phyloP scores from a whole-genome alignment of 2,329 filamentous ascomycete genomes.

The Lomentospora prolificans region DNA sequence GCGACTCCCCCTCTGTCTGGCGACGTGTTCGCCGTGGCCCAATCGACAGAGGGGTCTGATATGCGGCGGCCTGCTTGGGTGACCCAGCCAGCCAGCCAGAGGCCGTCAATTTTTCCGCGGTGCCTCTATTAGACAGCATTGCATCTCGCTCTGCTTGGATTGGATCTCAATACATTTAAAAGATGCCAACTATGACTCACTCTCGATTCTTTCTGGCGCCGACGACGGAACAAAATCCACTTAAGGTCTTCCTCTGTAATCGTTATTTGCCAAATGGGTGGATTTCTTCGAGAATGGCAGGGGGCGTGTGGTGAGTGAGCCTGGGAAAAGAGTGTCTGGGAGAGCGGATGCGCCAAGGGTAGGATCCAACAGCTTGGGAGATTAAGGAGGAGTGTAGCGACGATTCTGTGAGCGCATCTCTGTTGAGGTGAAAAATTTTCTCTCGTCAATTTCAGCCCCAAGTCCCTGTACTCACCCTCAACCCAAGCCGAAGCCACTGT shows the following conservation, averaged over 20 bases:
- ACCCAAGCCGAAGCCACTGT: too few species aligned
- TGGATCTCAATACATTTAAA: conserved; percentile 6
- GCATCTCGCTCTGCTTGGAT: conserved; percentile 5
- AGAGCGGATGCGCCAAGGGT: too few species aligned
- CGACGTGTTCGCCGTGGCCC: conserved; percentile 2
- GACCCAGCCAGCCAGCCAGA: conserved; percentile 6
- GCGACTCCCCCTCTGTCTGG: background rate
- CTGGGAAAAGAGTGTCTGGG: too few species aligned
- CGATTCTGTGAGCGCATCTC: background rate
- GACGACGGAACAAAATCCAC: too few species aligned
- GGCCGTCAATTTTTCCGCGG: background rate
- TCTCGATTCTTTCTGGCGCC: background rate
- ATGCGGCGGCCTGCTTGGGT: background rate
- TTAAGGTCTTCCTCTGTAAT: too few species aligned
- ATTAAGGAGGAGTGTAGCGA: background rate
- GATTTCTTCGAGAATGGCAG: too few species aligned
- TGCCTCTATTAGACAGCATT: conserved; percentile 6
- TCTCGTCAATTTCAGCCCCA: background rate
- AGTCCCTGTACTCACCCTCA: too few species aligned
- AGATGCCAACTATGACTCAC: background rate
- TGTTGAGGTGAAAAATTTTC: conserved; percentile 2
- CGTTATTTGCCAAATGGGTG: too few species aligned
- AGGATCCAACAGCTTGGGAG: background rate
- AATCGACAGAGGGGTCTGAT: conserved; percentile 3
- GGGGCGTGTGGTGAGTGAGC: too few species aligned